Evolutionary conservation across 306 rosid species (phyloP), one percentile per base, ranked within the genome.

Genomic region (Erythrophleum fordii): DNA sequence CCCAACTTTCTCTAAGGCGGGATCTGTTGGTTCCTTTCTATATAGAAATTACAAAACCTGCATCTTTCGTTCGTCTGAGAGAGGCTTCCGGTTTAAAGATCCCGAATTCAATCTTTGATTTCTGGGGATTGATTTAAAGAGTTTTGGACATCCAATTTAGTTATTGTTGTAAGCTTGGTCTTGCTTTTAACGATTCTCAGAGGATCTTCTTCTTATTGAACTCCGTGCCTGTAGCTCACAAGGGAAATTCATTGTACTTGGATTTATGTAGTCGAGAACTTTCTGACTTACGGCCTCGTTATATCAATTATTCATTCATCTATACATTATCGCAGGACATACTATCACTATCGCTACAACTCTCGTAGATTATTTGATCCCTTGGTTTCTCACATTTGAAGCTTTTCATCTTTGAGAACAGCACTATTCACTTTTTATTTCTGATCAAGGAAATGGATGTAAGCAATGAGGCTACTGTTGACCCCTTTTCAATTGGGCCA

Each of bases 401-500:
- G 49, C 59, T 60, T 59, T 71, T 68, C 74, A 37, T 55, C 28
- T 67, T 77, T 79, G 73, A 56, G 67, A 39, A 45, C 74, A 29
- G 13, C 17, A 23, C 11, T 69, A 26, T 61, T 73, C 37, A 60
- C 10, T 52, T 65, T 61, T 72, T 69, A 44, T 31, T 70, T 67
- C 76, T 69, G 22, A 49, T 74, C 64, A 18, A 86, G 69, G 68
- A 66, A 59, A 95, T 95, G 99, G 99, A 95, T 68, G 88, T 93
- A 77, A 93, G 96, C 78, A 91, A 93, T 69, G 99, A 95, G 68
- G 97, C 96, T 77, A 86, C 81, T 61, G 98, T 95, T 35, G 98
- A 89, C 69, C 87, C 88, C 59, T 95, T 95, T 81, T 90, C 89
- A 16, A 95, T 95, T 70, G 99, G 99, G 23, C 98, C 99, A 66